Base-by-base conservation (phyloP, 345 rosid species). In the Euphorbia pulcherrima region DNA sequence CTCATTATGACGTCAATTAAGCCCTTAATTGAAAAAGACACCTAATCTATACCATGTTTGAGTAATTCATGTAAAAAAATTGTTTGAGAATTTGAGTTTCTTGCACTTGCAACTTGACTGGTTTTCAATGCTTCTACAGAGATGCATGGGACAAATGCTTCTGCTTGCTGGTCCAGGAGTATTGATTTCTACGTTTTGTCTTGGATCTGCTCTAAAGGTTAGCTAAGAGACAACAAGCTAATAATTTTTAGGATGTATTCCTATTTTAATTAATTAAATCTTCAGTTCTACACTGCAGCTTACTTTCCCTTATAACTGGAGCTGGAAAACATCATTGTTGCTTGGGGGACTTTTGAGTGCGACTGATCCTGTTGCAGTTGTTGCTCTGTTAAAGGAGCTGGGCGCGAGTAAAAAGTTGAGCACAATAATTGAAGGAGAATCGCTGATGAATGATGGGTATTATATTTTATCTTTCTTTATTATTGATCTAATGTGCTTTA, bases 391-490 rank as follows among this genome's bases (percentile, higher is more conserved):
- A 67, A 94, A 86, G 75, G 99, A 94, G 64, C 97, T 94, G 78
- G 99, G 97, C 74, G 96, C 99, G 50, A 94, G 97, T 80, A 94
- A 94, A 81, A 94, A 94, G 79, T 75, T 94, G 71, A 91, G 78
- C 81, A 91, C 99, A 9, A 76, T 94, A 60, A 94, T 94, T 71
- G 99, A 94, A 82, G 99, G 99, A 60, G 99, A 94, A 71, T 94
- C 99, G 50, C 71, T 94, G 75, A 94, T 94, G 99, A 94, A 91
- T 81, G 99, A 94, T 69, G 99, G 99, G 99, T 94, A 89, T 51
- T 33, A 60, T 24, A 35, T 24, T 60, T 69, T 51, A 60, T 46
- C 12, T n/a, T 30, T 77, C 51, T 39, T 13, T 44, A 37, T 20
- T 53, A 44, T 33, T 35, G 40, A 55, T 67, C 16, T 63, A 28